Percentiles rank a stretch among this genome's conserved stretches.
phyloP scores from a whole-genome alignment of 129 eudicot genomes.

The Escallonia herrerae region DNA sequence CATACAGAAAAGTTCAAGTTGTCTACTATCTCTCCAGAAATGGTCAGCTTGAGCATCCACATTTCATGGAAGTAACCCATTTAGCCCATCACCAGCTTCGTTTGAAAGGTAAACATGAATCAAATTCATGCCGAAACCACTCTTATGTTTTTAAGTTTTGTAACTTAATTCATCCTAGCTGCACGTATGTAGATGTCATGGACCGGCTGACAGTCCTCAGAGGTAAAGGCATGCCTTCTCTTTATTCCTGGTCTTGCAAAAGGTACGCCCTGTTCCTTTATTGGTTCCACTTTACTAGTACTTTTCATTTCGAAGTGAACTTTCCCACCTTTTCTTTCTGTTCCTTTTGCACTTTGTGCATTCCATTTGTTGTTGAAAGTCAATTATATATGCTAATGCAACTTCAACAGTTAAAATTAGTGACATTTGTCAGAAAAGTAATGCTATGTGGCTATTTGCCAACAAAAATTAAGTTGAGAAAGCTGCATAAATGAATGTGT shows the following conservation, averaged over 20 bases:
- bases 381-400: no score
- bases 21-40: conserved; percentile 79
- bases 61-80: conserved; percentile 71
- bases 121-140: not conserved
- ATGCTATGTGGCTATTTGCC: no score
- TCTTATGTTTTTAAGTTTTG: not conserved
- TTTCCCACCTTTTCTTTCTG: no score
- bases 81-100: conserved; percentile 70
- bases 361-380: no score
- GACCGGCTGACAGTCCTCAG: conserved; percentile 64
- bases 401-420: no score
- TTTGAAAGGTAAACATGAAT: conserved; percentile 44
- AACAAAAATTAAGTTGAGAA: no score
- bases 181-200: conserved; percentile 49
- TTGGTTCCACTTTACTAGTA: no score
- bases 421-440: no score
- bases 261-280: conserved; percentile 32
- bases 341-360: no score
- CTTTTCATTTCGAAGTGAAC: no score
- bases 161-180: not conserved
- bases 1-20: conserved; percentile 72
- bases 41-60: conserved; percentile 98
- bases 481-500: no score
- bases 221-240: conserved; percentile 90
- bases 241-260: conserved; percentile 96